Evolutionary conservation across 176 grass and related monocot species (phyloP).

Genomic region (Rhynchospora tenuis): DNA sequence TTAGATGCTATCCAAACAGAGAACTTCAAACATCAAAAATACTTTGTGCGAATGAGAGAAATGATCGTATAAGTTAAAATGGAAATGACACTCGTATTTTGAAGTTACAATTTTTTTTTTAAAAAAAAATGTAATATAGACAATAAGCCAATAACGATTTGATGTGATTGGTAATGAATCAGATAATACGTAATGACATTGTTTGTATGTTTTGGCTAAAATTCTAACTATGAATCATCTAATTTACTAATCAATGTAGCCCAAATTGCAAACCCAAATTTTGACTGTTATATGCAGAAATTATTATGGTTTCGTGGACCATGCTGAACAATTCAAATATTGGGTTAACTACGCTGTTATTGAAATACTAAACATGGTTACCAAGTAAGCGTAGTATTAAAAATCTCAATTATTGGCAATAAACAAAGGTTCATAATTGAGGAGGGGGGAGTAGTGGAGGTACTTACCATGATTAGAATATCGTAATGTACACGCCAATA

Average conservation of each 20-base stretch:
- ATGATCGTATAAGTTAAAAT: too few species aligned
- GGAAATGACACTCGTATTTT: too few species aligned
- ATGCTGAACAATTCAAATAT: background rate
- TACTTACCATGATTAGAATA: background rate
- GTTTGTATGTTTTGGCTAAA: background rate
- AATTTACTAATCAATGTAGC: background rate
- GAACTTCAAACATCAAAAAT: too few species aligned
- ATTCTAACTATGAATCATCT: background rate
- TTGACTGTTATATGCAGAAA: background rate
- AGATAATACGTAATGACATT: background rate
- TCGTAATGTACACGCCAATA: background rate
- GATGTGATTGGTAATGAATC: too few species aligned
- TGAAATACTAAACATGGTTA: background rate
- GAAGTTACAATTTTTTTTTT: too few species aligned
- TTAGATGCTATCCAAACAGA: too few species aligned
- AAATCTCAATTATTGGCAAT: background rate
- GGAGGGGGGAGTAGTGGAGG: background rate
- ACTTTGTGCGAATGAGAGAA: too few species aligned
- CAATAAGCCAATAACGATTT: too few species aligned
- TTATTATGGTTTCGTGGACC: background rate
- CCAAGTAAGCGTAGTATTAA: background rate
- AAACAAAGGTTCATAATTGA: background rate
- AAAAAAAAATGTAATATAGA: too few species aligned
- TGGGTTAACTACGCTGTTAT: background rate
- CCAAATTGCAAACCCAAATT: background rate